Conservation (phyloP, 495 filamentous ascomycete genomes). For the Hyaloscypha finlandica region DNA sequence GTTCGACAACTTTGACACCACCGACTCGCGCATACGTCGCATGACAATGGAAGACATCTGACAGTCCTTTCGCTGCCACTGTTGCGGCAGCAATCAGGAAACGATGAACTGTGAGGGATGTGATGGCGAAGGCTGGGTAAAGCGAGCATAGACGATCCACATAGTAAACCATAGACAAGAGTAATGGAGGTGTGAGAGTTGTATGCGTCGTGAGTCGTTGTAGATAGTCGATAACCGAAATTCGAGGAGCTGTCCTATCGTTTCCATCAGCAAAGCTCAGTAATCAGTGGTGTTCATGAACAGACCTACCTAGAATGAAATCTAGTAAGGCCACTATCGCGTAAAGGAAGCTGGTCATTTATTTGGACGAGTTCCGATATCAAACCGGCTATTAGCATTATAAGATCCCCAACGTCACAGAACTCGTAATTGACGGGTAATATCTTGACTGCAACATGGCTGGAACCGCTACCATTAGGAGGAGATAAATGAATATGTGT, state of each 20-base stretch:
- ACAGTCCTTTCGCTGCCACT: constrained; percentile 92
- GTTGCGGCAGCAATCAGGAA: constrained; percentile 96
- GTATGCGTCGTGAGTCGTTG: constrained; percentile 91
- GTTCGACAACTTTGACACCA: constrained; percentile 81
- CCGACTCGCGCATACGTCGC: constrained; percentile 92
- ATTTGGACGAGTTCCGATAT: constrained; percentile 90
- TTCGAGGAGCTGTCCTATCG: constrained; percentile 80
- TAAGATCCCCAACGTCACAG: constrained; percentile 81
- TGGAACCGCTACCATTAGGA: too few species aligned
- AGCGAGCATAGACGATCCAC: constrained; percentile 92
- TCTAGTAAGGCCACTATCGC: constrained; percentile 80
- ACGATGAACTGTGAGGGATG: constrained; percentile 93
- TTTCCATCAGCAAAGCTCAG: constrained; percentile 29
- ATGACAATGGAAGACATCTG: constrained; percentile 97
- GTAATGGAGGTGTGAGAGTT: constrained; percentile 85
- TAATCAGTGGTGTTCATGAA: not conserved
- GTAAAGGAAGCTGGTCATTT: constrained; percentile 86
- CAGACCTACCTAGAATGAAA: constrained; percentile 83
- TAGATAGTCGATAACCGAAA: constrained; percentile 90
- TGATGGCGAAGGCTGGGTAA: constrained; percentile 92
- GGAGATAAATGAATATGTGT: too few species aligned
- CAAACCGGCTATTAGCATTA: constrained; percentile 91
- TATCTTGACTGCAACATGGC: constrained; percentile 50
- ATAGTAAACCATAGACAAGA: constrained; percentile 99
- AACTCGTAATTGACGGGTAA: constrained; percentile 77